phyloP scores from a whole-genome alignment of 2,329 filamentous ascomycete species.

The Trichoderma sp. region DNA sequence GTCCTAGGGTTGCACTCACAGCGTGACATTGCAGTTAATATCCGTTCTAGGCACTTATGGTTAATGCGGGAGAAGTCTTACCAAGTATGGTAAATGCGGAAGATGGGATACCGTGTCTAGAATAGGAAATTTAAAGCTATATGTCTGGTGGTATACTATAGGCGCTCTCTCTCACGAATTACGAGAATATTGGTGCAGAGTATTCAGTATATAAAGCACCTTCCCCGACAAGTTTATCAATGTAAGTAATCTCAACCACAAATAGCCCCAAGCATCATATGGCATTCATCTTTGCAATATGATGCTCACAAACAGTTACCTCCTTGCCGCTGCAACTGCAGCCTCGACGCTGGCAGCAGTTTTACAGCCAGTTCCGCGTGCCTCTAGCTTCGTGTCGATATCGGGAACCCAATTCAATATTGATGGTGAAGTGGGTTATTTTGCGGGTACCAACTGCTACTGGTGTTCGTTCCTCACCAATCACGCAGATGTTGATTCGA shows the following conservation, averaged over 20 bases:
- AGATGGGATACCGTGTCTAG: not conserved
- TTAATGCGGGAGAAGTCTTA: not conserved
- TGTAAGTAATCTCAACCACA: not conserved
- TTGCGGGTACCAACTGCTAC: conserved; percentile 55
- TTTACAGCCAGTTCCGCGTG: not conserved
- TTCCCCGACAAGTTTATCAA: not conserved
- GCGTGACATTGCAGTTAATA: not conserved
- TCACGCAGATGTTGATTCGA: conserved; percentile 54
- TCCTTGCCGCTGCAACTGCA: not conserved
- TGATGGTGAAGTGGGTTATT: conserved; percentile 46
- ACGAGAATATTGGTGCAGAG: not conserved
- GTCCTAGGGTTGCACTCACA: not conserved
- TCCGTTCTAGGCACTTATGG: not conserved
- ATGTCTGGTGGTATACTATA: not conserved
- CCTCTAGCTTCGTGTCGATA: conserved; percentile 24
- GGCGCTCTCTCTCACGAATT: not conserved
- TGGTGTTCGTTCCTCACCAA: conserved; percentile 52
- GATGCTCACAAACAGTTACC: not conserved
- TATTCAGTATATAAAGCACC: not conserved
- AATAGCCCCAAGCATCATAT: not conserved
- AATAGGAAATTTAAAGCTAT: not conserved
- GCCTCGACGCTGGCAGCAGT: not conserved
- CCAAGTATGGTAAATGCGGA: not conserved
- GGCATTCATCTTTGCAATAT: not conserved
- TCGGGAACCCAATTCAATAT: conserved; percentile 39